These are phyloP conservation scores for Neolentinus lepideus DNA, from an alignment of 1,284 basidiomycete species.

Conservation along the genomic window DNA sequence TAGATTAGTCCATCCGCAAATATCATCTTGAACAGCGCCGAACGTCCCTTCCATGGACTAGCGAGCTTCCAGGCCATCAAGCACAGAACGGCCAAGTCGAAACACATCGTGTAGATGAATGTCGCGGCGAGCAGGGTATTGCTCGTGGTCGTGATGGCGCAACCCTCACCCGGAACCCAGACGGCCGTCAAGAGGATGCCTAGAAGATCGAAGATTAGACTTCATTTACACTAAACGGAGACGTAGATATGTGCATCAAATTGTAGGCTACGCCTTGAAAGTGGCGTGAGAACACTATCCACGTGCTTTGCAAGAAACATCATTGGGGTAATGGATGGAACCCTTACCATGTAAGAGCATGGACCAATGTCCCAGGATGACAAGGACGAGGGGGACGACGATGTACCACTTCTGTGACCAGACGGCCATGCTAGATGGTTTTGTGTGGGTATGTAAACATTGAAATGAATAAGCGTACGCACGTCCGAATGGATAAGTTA, in stretches of 20 bases:
- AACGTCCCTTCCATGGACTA: slow-evolving; percentile 25
- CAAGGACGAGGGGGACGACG: slow-evolving; percentile 40
- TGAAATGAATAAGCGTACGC: slow-evolving; percentile 18
- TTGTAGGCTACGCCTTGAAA: too few species aligned
- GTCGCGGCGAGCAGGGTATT: slow-evolving; percentile 16
- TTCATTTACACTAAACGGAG: too few species aligned
- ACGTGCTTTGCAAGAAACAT: too few species aligned
- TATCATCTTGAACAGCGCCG: slow-evolving; percentile 53
- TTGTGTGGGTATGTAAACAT: background rate
- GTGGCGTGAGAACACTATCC: too few species aligned
- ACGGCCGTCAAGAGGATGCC: slow-evolving; percentile 12
- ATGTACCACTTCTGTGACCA: slow-evolving; percentile 60
- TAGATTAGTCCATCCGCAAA: slow-evolving; percentile 68
- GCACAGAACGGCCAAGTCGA: slow-evolving; percentile 21
- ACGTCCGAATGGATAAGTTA: slow-evolving; percentile 75
- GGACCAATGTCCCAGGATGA: slow-evolving; percentile 73
- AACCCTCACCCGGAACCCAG: slow-evolving; percentile 14
- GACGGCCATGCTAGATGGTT: slow-evolving; percentile 49
- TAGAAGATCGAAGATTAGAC: background rate
- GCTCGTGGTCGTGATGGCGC: slow-evolving; percentile 18
- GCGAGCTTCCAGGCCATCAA: slow-evolving; percentile 40
- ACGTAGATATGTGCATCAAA: too few species aligned
- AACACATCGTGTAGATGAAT: slow-evolving; percentile 15
- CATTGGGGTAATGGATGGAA: background rate
- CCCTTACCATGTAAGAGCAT: slow-evolving; percentile 60